Conservation (phyloP, 2,329 filamentous ascomycete genomes). For the Nothopassalora personata region DNA sequence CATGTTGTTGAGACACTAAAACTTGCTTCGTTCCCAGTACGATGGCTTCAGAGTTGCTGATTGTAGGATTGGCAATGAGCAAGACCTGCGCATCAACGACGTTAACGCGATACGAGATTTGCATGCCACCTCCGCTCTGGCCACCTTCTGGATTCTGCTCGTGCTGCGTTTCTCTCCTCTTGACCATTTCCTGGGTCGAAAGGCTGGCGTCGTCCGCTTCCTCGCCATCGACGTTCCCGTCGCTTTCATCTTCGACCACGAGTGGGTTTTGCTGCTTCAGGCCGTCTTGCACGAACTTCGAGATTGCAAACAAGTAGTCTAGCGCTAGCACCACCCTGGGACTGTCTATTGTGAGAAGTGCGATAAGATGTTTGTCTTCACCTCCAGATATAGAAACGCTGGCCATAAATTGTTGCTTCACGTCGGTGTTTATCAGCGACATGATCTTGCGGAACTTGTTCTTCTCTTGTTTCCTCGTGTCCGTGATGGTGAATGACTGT, state of each 20-base stretch:
- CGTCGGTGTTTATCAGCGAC: slow-evolving; percentile 90
- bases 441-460: slow-evolving; percentile 99
- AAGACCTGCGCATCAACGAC: slow-evolving; percentile 95
- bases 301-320: slow-evolving; percentile 88
- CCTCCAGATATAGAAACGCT: slow-evolving; percentile 89
- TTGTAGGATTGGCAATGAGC: slow-evolving; percentile 88
- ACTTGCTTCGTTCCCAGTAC: slow-evolving; percentile 93
- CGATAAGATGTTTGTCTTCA: slow-evolving; percentile 73
- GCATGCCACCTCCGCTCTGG: slow-evolving; percentile 53
- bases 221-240: slow-evolving; percentile 44
- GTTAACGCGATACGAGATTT: slow-evolving; percentile 82
- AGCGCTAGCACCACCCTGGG: slow-evolving; percentile 90
- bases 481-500: slow-evolving; percentile 88
- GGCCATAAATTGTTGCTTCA: slow-evolving; percentile 95
- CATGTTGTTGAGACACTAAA: slow-evolving; percentile 86
- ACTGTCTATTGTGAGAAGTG: slow-evolving; percentile 89
- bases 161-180: slow-evolving; percentile 19
- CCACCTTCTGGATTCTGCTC: slow-evolving; percentile 28
- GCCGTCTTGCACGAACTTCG: slow-evolving; percentile 72
- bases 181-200: slow-evolving; percentile 28
- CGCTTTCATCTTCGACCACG: slow-evolving; percentile 55
- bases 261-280: slow-evolving; percentile 52
- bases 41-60: slow-evolving; percentile 86
- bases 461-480: slow-evolving; percentile 79
- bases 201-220: slow-evolving; percentile 48